Evolutionary conservation across 2,329 filamentous ascomycete genomes (phyloP).

Genomic region (Penicillium verrucosum): DNA sequence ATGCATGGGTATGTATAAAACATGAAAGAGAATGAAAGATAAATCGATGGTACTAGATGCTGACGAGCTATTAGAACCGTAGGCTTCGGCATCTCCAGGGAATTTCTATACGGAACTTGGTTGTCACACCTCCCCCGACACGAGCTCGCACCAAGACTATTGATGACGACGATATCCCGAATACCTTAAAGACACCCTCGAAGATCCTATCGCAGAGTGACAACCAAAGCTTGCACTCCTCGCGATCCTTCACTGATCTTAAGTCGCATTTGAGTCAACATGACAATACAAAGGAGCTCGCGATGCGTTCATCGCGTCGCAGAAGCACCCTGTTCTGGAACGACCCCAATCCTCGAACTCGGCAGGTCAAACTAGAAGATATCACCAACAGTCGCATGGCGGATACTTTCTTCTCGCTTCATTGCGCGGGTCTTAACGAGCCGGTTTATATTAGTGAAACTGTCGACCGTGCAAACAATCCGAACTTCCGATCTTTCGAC

Average conservation of each 20-base stretch:
- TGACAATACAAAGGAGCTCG: conserved; percentile 16
- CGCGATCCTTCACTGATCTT: conserved; percentile 58
- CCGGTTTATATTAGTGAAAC: conserved; percentile 91
- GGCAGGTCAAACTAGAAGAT: conserved; percentile 74
- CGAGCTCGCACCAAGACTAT: conserved; percentile 59
- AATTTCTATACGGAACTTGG: conserved; percentile 81
- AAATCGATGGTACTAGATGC: background rate
- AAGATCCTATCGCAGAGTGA: conserved; percentile 60
- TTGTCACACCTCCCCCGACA: conserved; percentile 57
- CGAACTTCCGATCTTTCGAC: conserved; percentile 83
- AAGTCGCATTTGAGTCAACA: conserved; percentile 26
- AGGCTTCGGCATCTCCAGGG: conserved; percentile 83
- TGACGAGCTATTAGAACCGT: conserved; percentile 61
- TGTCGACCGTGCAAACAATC: conserved; percentile 77
- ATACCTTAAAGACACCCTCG: conserved; percentile 61
- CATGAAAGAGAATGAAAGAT: background rate
- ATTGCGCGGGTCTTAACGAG: conserved; percentile 62
- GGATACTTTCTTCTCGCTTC: conserved; percentile 86
- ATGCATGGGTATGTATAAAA: conserved; percentile 50
- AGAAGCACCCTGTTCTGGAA: conserved; percentile 63
- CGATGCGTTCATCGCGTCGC: conserved; percentile 39
- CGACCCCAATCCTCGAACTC: conserved; percentile 54
- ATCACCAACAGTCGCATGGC: conserved; percentile 69
- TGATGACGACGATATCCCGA: conserved; percentile 72
- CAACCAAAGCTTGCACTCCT: conserved; percentile 51